These are phyloP conservation scores for Fusarium temperatum DNA, from an alignment of 2,329 filamentous ascomycete species.

Conservation along the genomic window DNA sequence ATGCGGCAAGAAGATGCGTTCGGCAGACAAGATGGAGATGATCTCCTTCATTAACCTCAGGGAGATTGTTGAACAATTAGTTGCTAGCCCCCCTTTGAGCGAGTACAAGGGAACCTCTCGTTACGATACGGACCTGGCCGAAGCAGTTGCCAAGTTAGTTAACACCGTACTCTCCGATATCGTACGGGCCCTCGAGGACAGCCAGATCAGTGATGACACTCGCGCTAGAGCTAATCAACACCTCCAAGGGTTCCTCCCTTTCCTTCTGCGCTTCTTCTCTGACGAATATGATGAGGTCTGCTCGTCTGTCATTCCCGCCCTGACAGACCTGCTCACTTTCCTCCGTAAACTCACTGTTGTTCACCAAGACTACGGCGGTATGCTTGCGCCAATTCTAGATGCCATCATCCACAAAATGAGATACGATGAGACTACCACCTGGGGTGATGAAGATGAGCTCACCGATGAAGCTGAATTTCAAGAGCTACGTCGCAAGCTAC, in stretches of 20 bases:
- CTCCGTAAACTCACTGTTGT: constrained; percentile 82
- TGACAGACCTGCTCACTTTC: constrained; percentile 92
- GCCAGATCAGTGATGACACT: constrained; percentile 67
- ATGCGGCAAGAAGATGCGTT: constrained; percentile 97
- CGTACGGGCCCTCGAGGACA: constrained; percentile 82
- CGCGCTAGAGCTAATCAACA: constrained; percentile 81
- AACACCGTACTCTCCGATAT: constrained; percentile 90
- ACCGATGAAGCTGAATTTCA: constrained; percentile 98
- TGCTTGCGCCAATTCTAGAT: constrained; percentile 88
- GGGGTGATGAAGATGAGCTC: constrained; percentile 93
- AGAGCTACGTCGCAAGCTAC: constrained; percentile 88
- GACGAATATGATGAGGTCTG: constrained; percentile 99
- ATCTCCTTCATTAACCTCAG: constrained; percentile 90
- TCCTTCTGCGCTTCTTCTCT: constrained; percentile 91
- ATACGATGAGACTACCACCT: constrained; percentile 92
- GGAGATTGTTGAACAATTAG: constrained; percentile 85
- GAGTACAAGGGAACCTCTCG: constrained; percentile 82
- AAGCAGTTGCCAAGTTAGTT: constrained; percentile 93
- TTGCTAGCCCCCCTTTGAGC: constrained; percentile 81
- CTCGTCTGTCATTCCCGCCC: constrained; percentile 90
- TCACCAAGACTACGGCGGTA: constrained; percentile 78
- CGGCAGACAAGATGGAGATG: constrained; percentile 91
- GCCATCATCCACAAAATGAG: constrained; percentile 96
- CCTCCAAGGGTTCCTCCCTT: constrained; percentile 83
- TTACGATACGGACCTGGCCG: constrained; percentile 95